Base-by-base conservation (phyloP, 2,329 filamentous ascomycete genomes). In the Talaromyces albobiverticillius region DNA sequence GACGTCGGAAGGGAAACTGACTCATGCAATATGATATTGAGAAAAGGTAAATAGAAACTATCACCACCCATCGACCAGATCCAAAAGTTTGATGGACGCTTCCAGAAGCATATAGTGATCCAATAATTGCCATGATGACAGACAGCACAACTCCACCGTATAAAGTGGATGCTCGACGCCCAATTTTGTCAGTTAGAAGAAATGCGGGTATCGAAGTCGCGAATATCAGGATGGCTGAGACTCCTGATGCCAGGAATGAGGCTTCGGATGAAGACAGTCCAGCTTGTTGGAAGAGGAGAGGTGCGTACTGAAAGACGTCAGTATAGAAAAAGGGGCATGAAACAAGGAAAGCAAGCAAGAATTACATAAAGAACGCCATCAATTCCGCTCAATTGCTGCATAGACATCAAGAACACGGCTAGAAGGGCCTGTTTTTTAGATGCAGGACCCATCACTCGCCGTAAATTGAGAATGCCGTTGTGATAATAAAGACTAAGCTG, bases 361-460 rank as follows among this genome's bases (percentile, higher is more conserved):
- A 38, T 20, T 32, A 47, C 45, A 36, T 47, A 47, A 63, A 84
- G 72, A 3, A 86, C 76, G 0, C 80, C 83, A 59, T 86, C 83
- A 50, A 86, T 85, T 0, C 84, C 83, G 23, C 74, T 80, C 0
- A 85, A 67, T 59, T 86, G 83, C 29, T 82, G 75, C 74, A 84
- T 82, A 1, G 73, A 77, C 63, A 86, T 76, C 47, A 84, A 64
- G 57, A 84, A 85, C 0, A 82, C 71, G 1, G 76, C 82, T 13
- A 85, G 66, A 0, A 74, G 64, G 0, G 80, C 82, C 3, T 76
- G 71, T 5, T 69, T 68, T n/a, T 16, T 43, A 20, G 16, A 43
- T 23, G 16, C 20, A 13, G 20, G 41, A 25, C 22, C 36, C 14
- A 40, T 40, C 4, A 40, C 36, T n/a, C 36, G 36, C 18, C 36